Evolutionary conservation across 768 basidiomycete genomes (phyloP).

Genomic region (Dacryopinax spathularia): DNA sequence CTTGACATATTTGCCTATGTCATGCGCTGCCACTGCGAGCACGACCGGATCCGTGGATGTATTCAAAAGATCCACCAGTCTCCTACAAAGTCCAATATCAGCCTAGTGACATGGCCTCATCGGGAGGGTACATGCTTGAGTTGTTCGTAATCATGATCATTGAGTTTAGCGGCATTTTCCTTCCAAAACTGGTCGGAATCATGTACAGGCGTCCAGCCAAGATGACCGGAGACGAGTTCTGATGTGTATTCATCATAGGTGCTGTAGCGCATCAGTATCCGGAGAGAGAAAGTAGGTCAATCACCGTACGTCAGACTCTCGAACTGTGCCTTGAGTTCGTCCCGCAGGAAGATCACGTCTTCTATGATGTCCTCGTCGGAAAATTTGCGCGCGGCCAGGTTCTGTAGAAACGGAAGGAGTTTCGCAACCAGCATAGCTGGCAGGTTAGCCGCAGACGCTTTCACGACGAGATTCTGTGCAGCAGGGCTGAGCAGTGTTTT

Average conservation of each 20-base stretch:
- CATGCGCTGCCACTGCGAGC: constrained; percentile 83
- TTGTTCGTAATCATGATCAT: constrained; percentile 70
- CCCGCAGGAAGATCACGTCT: constrained; percentile 74
- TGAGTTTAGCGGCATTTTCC: constrained; percentile 76
- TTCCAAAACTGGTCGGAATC: constrained; percentile 97
- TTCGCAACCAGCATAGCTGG: constrained; percentile 85
- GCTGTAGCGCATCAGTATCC: constrained; percentile 28
- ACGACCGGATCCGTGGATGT: constrained; percentile 59
- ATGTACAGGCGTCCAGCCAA: constrained; percentile 93
- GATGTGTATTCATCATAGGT: constrained; percentile 95
- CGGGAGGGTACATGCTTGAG: constrained; percentile 45
- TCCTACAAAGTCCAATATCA: constrained; percentile 32
- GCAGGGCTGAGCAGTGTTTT: background rate
- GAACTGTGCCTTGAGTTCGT: constrained; percentile 72
- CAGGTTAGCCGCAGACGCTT: constrained; percentile 76
- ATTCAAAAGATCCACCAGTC: constrained; percentile 54
- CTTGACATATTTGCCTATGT: constrained; percentile 88
- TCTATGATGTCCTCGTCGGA: constrained; percentile 90
- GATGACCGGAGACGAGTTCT: constrained; percentile 74
- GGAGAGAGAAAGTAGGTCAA: background rate
- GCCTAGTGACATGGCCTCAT: background rate
- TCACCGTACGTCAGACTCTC: constrained; percentile 72
- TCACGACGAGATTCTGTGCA: constrained; percentile 75
- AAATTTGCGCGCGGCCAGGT: constrained; percentile 72
- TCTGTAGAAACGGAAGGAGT: constrained; percentile 74